Evolutionary conservation across 495 filamentous ascomycete species (phyloP).

Genomic region (Penicillium maclennaniae): DNA sequence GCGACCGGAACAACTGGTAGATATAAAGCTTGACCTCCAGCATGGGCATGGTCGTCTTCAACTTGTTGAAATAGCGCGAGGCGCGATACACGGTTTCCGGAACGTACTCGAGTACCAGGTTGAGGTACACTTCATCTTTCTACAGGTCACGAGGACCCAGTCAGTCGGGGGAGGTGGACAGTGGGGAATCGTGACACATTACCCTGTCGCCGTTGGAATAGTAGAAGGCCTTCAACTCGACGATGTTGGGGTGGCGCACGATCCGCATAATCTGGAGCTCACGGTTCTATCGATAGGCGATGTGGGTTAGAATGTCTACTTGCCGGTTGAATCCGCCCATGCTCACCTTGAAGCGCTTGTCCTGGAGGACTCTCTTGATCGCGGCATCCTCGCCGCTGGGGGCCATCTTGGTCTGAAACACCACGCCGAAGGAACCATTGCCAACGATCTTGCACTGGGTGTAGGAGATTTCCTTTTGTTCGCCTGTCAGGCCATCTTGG

Average conservation of each 20-base stretch:
- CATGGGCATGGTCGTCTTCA: constrained; percentile 99
- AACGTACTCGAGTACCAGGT: constrained; percentile 96
- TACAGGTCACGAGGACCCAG: constrained; percentile 29
- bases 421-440: constrained; percentile 97
- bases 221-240: constrained; percentile 98
- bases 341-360: constrained; percentile 96
- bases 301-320: neutral
- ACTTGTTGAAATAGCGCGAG: constrained; percentile 98
- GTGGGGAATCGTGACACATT: constrained; percentile 34
- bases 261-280: constrained; percentile 99
- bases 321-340: constrained; percentile 2
- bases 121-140: constrained; percentile 99
- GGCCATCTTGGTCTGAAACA: constrained; percentile 98
- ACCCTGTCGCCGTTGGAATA: constrained; percentile 98
- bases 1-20: constrained; percentile 96
- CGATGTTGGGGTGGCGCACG: constrained; percentile 96
- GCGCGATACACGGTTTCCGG: constrained; percentile 98
- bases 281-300: constrained; percentile 66
- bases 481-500: constrained; percentile 94
- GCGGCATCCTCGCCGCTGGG: constrained; percentile 96
- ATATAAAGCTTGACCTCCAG: constrained; percentile 99
- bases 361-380: constrained; percentile 96
- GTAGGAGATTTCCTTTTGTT: constrained; percentile 93
- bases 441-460: constrained; percentile 99
- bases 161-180: constrained; percentile 16